Base-by-base conservation (phyloP, 805 yeast species). In the Starmera quercuum region DNA sequence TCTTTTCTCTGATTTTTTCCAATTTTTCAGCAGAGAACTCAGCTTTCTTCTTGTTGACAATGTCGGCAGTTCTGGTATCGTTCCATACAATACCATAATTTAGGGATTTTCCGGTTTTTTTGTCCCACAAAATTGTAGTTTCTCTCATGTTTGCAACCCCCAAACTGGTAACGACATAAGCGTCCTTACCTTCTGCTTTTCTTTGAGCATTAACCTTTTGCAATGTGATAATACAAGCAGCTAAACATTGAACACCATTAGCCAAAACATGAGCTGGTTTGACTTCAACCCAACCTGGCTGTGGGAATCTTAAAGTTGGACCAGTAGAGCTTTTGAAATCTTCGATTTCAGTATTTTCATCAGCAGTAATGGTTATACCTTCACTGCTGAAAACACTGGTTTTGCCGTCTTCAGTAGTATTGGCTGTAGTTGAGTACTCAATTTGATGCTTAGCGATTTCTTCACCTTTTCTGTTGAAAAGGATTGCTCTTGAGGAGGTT, bases 141-240 rank as follows among this genome's bases (percentile, higher is more conserved):
- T 88, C 97, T 54, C 97, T 75, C 92, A 90, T 94, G 61, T 87
- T 90, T 33, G 97, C 92, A 45, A 88, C 75, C 18, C 97, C 97
- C 46, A 88, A 70, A 30, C 84, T 77, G 38, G 66, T 73, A 38
- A 88, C 77, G 45, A 66, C 68, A 54, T 74, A 80, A 53, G 80
- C 66, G 46, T 74, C 57, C 38, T 66, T 58, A 28, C 66, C 61
- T 31, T 67, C 61, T 4, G 55, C 44, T 26, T 50, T 43, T 46
- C 64, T 51, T 38, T 73, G 73, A 42, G 68, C 61, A 59, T 81
- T 80, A 45, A 76, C 54, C 35, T 64, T 66, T 40, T 79, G 68
- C 46, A 81, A 61, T 20, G 76, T 63, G 28, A 71, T 63, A 44
- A 78, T 59, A 49, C 83, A 75, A 17, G 77, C 76, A 30, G 78